Evolutionary conservation across 2,329 filamentous ascomycete genomes (phyloP).

Genomic region (Epichloe festucae): DNA sequence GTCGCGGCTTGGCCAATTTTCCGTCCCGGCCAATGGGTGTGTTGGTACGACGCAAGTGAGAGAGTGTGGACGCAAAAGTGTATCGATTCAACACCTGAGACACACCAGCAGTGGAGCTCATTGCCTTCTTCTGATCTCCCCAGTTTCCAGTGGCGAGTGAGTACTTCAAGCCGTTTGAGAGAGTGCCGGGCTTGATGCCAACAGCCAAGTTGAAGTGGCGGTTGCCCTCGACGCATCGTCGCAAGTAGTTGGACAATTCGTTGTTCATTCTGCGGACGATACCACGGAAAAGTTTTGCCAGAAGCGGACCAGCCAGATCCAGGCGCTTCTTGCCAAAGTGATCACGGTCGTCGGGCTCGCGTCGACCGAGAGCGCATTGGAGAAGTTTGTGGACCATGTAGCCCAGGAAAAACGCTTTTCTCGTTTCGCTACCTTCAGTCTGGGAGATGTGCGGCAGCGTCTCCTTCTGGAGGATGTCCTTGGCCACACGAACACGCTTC

Average conservation of each 20-base stretch:
- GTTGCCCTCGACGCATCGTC: constrained; percentile 80
- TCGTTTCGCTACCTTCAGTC: constrained; percentile 82
- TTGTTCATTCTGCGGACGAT: constrained; percentile 84
- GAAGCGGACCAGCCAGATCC: constrained; percentile 83
- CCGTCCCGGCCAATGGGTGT: constrained; percentile 96
- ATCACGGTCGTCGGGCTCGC: constrained; percentile 93
- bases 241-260: constrained; percentile 82
- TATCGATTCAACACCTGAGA: constrained; percentile 97
- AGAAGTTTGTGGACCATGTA: constrained; percentile 98
- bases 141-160: constrained; percentile 96
- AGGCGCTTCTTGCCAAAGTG: constrained; percentile 98
- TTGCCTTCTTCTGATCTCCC: constrained; percentile 98
- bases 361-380: constrained; percentile 82
- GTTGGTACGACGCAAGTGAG: constrained; percentile 93
- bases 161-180: constrained; percentile 92
- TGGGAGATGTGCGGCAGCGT: constrained; percentile 94
- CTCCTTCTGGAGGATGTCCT: constrained; percentile 94
- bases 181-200: constrained; percentile 79
- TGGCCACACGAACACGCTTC: constrained; percentile 81
- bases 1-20: constrained; percentile 93
- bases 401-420: constrained; percentile 94
- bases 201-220: constrained; percentile 82
- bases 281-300: constrained; percentile 91
- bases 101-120: constrained; percentile 87
- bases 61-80: constrained; percentile 91